Evolutionary conservation across 2,329 filamentous ascomycete genomes (phyloP).

Genomic region (Neofusicoccum laricinum): DNA sequence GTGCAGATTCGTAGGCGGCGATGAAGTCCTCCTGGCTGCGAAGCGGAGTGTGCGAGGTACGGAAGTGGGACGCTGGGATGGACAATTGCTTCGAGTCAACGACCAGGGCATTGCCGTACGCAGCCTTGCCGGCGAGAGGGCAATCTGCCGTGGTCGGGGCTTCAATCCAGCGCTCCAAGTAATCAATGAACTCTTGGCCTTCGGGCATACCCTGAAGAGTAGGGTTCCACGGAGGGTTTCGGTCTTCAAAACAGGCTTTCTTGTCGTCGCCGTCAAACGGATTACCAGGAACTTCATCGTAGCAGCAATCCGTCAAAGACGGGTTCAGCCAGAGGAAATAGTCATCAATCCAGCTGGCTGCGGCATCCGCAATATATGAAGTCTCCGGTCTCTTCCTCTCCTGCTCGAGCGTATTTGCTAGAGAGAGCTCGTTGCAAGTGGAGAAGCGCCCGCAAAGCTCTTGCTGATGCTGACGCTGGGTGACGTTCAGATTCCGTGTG

Average conservation of each 20-base stretch:
- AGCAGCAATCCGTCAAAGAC: slow-evolving; percentile 67
- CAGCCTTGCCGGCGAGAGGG: slow-evolving; percentile 81
- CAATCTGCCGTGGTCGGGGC: slow-evolving; percentile 80
- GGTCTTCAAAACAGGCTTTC: slow-evolving; percentile 70
- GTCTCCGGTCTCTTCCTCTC: slow-evolving; percentile 86
- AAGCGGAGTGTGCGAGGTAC: slow-evolving; percentile 82
- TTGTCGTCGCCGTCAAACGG: slow-evolving; percentile 29
- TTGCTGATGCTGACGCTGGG: slow-evolving; percentile 71
- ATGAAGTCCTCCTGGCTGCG: slow-evolving; percentile 92
- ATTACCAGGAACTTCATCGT: slow-evolving; percentile 46
- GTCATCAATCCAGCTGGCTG: slow-evolving; percentile 96
- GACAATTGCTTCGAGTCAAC: slow-evolving; percentile 65
- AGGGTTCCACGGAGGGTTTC: slow-evolving; percentile 82
- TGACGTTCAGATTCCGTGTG: slow-evolving; percentile 75
- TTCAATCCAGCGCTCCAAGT: slow-evolving; percentile 77
- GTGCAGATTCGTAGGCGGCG: slow-evolving; percentile 80
- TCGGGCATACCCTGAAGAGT: slow-evolving; percentile 90
- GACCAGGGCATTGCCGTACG: slow-evolving; percentile 81
- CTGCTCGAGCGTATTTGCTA: slow-evolving; percentile 88
- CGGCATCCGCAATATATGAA: slow-evolving; percentile 82
- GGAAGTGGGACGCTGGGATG: slow-evolving; percentile 84
- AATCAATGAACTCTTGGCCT: slow-evolving; percentile 83
- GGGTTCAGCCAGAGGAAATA: slow-evolving; percentile 98
- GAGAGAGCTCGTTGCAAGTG: slow-evolving; percentile 76
- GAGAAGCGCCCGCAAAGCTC: slow-evolving; percentile 89